phyloP scores from a whole-genome alignment of 108 stramenopile species.

The Nitzschia inconspicua region DNA sequence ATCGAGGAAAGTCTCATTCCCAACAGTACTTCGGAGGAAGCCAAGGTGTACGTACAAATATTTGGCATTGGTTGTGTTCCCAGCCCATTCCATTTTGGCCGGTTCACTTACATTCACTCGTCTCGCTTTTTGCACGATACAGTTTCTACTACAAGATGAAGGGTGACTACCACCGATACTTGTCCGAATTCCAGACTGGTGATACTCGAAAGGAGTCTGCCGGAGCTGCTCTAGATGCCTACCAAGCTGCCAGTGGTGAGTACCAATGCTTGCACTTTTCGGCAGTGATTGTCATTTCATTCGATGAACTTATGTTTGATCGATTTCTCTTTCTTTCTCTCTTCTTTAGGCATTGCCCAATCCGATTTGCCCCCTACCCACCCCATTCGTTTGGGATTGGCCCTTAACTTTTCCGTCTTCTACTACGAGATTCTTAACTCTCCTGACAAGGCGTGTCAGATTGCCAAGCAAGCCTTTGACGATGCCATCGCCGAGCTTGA shows the following conservation, averaged over 20 bases:
- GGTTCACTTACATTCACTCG: too few relatives aligned
- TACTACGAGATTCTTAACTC: conserved; percentile 99
- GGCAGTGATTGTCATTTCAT: too few relatives aligned
- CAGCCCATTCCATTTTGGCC: too few relatives aligned
- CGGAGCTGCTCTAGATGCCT: conserved; percentile 94
- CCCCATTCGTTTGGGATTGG: conserved; percentile 99
- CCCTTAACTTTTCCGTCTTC: conserved; percentile 99
- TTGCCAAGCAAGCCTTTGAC: conserved; percentile 99
- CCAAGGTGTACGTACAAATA: too few relatives aligned
- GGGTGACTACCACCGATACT: conserved; percentile 99
- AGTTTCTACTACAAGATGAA: conserved; percentile 99
- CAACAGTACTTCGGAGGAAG: conserved; percentile 96
- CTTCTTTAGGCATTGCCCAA: conserved; percentile 92
- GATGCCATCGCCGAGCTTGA: conserved; percentile 99
- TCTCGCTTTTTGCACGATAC: too few relatives aligned
- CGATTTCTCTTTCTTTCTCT: too few relatives aligned
- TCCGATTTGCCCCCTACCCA: conserved; percentile 98
- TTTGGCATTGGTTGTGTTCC: too few relatives aligned
- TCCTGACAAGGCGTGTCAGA: conserved; percentile 94
- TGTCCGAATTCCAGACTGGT: conserved; percentile 92
- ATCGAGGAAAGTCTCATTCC: conserved; percentile 98
- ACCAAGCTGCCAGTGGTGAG: conserved; percentile 95
- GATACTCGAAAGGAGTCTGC: conserved; percentile 90
- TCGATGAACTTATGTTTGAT: too few relatives aligned
- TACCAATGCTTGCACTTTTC: too few relatives aligned